Evolutionary conservation across 768 basidiomycete species (phyloP).

Genomic region (Leucocoprinus leucothites): DNA sequence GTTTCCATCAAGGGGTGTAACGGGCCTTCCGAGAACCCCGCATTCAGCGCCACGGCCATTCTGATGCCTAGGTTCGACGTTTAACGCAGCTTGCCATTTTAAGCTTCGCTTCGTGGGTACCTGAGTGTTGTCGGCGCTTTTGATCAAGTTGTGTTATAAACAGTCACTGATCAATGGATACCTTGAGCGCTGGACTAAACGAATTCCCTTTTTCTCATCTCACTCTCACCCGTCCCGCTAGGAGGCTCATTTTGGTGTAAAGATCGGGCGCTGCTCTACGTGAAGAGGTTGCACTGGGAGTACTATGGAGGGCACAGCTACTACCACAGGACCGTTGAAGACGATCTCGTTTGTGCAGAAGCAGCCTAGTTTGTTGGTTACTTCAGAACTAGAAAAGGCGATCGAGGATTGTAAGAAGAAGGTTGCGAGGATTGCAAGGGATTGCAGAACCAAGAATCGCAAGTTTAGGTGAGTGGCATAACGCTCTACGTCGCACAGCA

Average conservation of each 20-base stretch:
- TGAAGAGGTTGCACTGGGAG: background rate
- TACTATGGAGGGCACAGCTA: constrained; percentile 1
- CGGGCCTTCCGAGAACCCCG: too few species aligned
- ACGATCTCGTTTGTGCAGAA: constrained; percentile 28
- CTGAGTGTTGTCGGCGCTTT: too few species aligned
- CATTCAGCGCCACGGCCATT: too few species aligned
- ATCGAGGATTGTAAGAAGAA: constrained; percentile 42
- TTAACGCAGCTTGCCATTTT: too few species aligned
- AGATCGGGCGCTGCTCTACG: too few species aligned
- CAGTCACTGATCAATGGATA: too few species aligned
- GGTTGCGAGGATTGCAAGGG: constrained; percentile 42
- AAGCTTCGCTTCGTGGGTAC: too few species aligned
- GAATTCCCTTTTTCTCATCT: background rate
- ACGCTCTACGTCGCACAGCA: background rate
- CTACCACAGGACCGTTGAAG: constrained; percentile 11
- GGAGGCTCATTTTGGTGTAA: too few species aligned
- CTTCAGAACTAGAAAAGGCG: constrained; percentile 46
- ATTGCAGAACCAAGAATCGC: constrained; percentile 43
- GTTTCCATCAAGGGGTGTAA: too few species aligned
- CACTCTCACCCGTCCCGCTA: background rate
- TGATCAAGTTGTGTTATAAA: background rate
- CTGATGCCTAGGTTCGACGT: too few species aligned
- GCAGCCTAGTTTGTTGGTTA: constrained; percentile 43
- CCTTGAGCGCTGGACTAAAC: background rate
- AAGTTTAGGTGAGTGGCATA: constrained; percentile 42